Percentiles rank a stretch among this genome's conserved stretches.
phyloP scores from a whole-genome alignment of 2,329 filamentous ascomycete species.

The Trichoderma pleuroti region DNA sequence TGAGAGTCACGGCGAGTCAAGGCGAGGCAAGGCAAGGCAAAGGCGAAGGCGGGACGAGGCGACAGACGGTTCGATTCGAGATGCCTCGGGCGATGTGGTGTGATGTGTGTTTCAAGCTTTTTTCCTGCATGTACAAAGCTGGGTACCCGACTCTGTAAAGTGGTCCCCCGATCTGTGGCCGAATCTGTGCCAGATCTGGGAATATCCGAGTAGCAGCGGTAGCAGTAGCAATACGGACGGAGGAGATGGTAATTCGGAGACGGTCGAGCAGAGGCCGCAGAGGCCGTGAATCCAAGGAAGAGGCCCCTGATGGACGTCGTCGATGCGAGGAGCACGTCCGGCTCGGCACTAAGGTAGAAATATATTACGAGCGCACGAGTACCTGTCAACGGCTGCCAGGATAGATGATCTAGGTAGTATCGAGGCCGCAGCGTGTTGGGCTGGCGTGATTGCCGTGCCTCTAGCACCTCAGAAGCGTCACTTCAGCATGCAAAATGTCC shows the following conservation, averaged over 20 bases:
- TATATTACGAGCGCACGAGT: neutral
- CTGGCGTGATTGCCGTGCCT: constrained; percentile 2
- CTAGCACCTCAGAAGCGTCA: constrained; percentile 3
- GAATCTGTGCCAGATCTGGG: neutral
- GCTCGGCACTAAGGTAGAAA: neutral
- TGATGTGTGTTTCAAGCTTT: neutral
- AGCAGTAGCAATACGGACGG: too few relatives aligned
- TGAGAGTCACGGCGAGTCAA: neutral
- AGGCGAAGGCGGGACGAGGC: neutral
- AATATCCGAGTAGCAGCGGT: neutral
- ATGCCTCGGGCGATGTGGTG: neutral
- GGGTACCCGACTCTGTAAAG: neutral
- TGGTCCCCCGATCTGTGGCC: neutral
- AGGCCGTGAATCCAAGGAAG: neutral
- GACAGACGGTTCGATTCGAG: neutral
- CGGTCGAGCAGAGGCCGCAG: neutral
- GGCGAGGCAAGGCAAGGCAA: neutral
- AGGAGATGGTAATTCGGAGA: neutral
- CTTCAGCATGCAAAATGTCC: constrained; percentile 16
- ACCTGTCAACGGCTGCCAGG: neutral
- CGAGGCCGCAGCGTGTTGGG: neutral
- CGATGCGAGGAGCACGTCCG: neutral
- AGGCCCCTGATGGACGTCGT: neutral
- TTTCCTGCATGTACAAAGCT: neutral
- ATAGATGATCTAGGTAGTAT: constrained; percentile 2